Evolutionary conservation across 345 rosid species (phyloP), one percentile per base, ranked within the genome.

Genomic region (Citrus mangshanensis): DNA sequence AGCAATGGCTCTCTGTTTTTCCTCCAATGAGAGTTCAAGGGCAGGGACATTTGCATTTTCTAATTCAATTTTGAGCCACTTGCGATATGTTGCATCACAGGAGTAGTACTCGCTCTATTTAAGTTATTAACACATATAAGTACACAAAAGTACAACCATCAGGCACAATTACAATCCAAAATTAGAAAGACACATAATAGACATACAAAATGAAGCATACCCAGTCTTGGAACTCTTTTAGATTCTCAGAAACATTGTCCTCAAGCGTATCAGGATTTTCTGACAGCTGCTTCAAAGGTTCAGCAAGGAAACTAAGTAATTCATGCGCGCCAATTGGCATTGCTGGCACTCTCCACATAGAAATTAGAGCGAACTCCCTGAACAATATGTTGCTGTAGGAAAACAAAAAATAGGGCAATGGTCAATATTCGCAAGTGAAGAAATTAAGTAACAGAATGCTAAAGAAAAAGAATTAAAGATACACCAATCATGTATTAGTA

Each of bases 291-390:
- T 96, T 96, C 86, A 96, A 82, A 79, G 99, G 99, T 83, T 96
- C 99, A 73, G 99, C 99, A 86, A 96, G 97, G 77, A 90, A 86
- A 90, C 98, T 88, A 80, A 94, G 95, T 80, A 96, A 87, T 37
- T 85, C 80, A 81, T 96, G 98, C 55, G 99, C 98, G 84, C 99
- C 99, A 38, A 96, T 89, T 46, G 99, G 99, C 92, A 92, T 89
- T 78, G 89, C 92, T 68, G 99, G 99, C 67, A 93, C 95, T 84
- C 99, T 90, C 99, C 99, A 96, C 97, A 96, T 91, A 74, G 99
- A 91, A 82, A 96, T 91, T 83, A 96, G 82, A 72, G 98, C 95
- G 68, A 96, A 94, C 88, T 96, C 99, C 82, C 99, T 87, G 87
- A 96, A 96, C 72, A 94, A 82, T 78, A 93, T 88, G 84, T 96